These are phyloP conservation scores for Globisporangium lucens DNA, from an alignment of 352 stramenopile genomes.

Conservation along the genomic window DNA sequence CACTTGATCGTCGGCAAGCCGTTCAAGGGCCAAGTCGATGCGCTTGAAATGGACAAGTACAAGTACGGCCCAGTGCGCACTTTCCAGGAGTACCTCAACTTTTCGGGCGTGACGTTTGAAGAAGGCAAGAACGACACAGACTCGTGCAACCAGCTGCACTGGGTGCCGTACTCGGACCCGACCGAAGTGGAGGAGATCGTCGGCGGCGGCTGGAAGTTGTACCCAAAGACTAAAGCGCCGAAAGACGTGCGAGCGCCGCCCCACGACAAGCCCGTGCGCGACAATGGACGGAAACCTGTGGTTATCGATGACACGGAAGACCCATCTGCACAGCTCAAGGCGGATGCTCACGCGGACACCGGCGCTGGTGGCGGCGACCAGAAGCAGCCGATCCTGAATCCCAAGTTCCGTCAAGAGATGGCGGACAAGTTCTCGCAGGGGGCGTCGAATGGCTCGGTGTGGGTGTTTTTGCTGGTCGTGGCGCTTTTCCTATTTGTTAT, in stretches of 20 bases:
- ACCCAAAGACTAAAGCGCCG: constrained; percentile 17
- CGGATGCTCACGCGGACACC: constrained; percentile 38
- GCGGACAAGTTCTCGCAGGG: constrained; percentile 27
- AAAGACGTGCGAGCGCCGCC: background rate
- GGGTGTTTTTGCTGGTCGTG: constrained; percentile 55
- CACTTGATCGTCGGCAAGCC: constrained; percentile 51
- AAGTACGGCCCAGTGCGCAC: constrained; percentile 49
- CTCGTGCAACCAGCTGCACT: constrained; percentile 66
- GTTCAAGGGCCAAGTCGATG: constrained; percentile 56
- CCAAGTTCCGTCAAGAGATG: constrained; percentile 45
- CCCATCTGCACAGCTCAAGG: constrained; percentile 23
- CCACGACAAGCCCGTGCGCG: constrained; percentile 17
- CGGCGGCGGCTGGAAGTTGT: constrained; percentile 46
- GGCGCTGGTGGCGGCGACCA: constrained; percentile 30
- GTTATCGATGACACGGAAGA: constrained; percentile 33
- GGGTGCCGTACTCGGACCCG: constrained; percentile 61
- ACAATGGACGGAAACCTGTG: constrained; percentile 17
- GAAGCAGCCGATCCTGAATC: constrained; percentile 25
- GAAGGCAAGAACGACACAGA: constrained; percentile 46
- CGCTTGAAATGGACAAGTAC: constrained; percentile 61
- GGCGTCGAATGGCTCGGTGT: constrained; percentile 33
- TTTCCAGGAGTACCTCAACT: constrained; percentile 59
- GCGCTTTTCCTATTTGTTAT: constrained; percentile 51
- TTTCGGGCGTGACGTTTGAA: constrained; percentile 53
- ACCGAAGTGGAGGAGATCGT: constrained; percentile 50